Base-by-base conservation (phyloP, 306 rosid genomes). In the Sicyos baderoa region DNA sequence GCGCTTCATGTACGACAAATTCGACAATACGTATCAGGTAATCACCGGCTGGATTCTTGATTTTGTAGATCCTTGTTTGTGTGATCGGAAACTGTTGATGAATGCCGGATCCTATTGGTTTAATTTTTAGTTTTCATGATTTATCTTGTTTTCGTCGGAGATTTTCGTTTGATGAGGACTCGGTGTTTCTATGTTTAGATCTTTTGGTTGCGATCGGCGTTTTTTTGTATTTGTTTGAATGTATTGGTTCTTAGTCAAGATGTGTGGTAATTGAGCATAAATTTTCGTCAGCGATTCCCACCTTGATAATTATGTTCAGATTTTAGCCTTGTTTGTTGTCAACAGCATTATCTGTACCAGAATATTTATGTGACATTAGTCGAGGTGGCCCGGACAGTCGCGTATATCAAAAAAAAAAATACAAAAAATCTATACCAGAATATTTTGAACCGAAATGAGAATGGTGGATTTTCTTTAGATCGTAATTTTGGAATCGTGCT, bases 1-100 rank as follows among this genome's bases (percentile, higher is more conserved):
- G n/a, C n/a, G n/a, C n/a, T n/a, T n/a, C n/a, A n/a, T n/a, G n/a
- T n/a, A n/a, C n/a, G n/a, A n/a, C n/a, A n/a, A n/a, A n/a, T n/a
- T n/a, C 76, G 86, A 84, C 44, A 84, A 77, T 76, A 84, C 88
- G 11, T 84, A 84, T 76, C 84, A 82, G 79, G 86, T 84, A 65
- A 48, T 74, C 19, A 53, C 14, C 6, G 4, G 51, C 21, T n/a
- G 12, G 19, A 23, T 69, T 48, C 1, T 69, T n/a, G 3, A 4
- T 51, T 55, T 11, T 4, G 1, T 47, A 66, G 71, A 66, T 66
- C 71, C 71, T 19, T 66, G 9, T 22, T 45, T 66, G 18, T 47
- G 14, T 66, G 7, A 2, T 70, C 29, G 27, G 50, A 19, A 29
- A 52, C 62, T 52, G 17, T 52, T 17, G 0, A 0, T 29, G 9